phyloP scores from a whole-genome alignment of 73 alveolate genomes.

The Diophrys appendiculata region DNA sequence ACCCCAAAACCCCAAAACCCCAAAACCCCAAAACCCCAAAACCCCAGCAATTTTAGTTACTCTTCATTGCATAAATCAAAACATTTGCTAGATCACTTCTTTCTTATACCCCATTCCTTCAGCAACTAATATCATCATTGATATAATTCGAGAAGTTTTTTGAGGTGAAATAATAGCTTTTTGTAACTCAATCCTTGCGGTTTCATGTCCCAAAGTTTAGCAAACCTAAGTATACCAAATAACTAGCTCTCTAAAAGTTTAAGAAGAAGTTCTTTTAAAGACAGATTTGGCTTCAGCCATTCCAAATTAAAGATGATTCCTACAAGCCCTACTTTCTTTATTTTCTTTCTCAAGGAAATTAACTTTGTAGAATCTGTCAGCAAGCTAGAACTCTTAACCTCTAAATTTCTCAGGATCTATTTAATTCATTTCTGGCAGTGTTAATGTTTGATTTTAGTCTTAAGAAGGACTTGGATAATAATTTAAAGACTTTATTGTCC shows the following conservation, averaged over 20 bases:
- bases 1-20: too few relatives aligned
- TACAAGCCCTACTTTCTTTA: background rate
- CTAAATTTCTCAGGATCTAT: background rate
- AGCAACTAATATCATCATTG: background rate
- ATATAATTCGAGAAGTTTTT: background rate
- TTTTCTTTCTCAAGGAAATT: background rate
- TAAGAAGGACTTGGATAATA: too few relatives aligned
- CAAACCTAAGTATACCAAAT: background rate
- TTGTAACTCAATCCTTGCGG: background rate
- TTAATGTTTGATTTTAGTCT: too few relatives aligned
- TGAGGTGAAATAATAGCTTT: background rate
- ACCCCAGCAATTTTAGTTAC: too few relatives aligned
- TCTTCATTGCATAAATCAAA: too few relatives aligned
- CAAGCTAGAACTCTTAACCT: background rate
- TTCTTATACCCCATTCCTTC: background rate
- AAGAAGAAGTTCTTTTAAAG: background rate
- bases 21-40: too few relatives aligned
- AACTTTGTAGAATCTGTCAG: background rate
- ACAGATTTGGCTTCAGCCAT: background rate
- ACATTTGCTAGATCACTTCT: too few relatives aligned
- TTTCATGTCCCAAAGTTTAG: background rate
- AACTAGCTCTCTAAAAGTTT: background rate
- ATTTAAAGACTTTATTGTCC: too few relatives aligned
- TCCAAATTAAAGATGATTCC: background rate
- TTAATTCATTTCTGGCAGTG: background rate